Evolutionary conservation across 257 asterid genomes (phyloP).

Genomic region (Apocynum venetum): DNA sequence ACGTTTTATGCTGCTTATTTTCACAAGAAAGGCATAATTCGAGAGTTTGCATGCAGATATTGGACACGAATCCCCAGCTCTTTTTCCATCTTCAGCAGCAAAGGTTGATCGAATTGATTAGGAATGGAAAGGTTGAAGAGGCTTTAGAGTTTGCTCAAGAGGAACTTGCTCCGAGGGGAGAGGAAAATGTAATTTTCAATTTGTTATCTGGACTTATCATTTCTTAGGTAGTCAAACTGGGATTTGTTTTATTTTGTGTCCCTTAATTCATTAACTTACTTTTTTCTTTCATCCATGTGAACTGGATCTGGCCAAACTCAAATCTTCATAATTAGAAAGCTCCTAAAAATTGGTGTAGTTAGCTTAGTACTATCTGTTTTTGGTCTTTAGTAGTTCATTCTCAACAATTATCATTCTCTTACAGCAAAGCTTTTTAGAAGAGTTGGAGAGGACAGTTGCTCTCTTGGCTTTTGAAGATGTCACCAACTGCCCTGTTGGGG

Average conservation of each 20-base stretch:
- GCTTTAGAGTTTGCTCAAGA: conserved; percentile 93
- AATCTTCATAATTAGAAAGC: background rate
- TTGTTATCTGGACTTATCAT: background rate
- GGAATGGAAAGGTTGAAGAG: conserved; percentile 68
- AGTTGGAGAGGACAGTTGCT: conserved; percentile 77
- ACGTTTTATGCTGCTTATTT: background rate
- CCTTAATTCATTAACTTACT: background rate
- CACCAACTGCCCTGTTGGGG: conserved; percentile 63
- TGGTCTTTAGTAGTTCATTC: conserved; percentile 2
- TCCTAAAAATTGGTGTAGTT: background rate
- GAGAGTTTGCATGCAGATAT: conserved; percentile 49
- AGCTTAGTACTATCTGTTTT: background rate
- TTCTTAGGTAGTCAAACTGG: background rate
- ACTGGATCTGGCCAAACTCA: background rate
- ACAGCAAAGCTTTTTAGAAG: conserved; percentile 70
- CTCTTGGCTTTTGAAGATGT: conserved; percentile 79
- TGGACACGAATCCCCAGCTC: conserved; percentile 81
- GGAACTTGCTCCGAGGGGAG: conserved; percentile 94
- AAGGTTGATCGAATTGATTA: conserved; percentile 72
- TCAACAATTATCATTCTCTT: conserved; percentile 5
- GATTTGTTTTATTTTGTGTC: background rate
- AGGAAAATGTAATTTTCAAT: conserved; percentile 59
- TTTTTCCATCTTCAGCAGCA: conserved; percentile 92
- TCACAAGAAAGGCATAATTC: background rate
- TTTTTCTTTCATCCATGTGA: background rate